A percentile compares a stretch with the other conserved stretches of the same genome.
Conservation (phyloP, 2,329 filamentous ascomycete species). For the Coleophoma cylindrospora region DNA sequence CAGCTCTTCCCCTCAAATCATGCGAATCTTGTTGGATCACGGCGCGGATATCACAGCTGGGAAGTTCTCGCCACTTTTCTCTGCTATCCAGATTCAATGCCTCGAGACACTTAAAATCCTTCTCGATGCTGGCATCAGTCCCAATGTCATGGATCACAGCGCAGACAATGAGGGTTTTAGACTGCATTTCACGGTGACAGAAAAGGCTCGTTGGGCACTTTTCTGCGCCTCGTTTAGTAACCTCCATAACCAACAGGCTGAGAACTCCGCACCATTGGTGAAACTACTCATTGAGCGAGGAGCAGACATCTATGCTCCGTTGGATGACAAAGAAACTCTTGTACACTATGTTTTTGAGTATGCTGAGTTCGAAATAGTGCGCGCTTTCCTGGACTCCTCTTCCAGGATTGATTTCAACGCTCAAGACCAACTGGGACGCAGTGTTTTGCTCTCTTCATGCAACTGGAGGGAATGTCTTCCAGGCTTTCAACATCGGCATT, state of each 20-base stretch:
- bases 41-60: slow-evolving; percentile 8
- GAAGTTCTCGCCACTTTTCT: slow-evolving; percentile 9
- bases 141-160: neutral
- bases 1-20: slow-evolving; percentile 9
- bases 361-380: slow-evolving; percentile 6
- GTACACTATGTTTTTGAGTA: slow-evolving; percentile 13
- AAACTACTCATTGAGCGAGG: slow-evolving; percentile 12
- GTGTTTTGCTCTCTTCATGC: slow-evolving; percentile 16
- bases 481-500: slow-evolving; percentile 6
- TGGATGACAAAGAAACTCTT: slow-evolving; percentile 5
- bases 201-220: slow-evolving; percentile 3
- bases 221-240: slow-evolving; percentile 8
- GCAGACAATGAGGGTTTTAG: neutral
- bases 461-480: slow-evolving; percentile 8
- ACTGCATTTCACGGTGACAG: slow-evolving; percentile 1
- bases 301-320: slow-evolving; percentile 8
- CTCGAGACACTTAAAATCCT: slow-evolving; percentile 6
- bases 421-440: slow-evolving; percentile 13
- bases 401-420: slow-evolving; percentile 15
- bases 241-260: slow-evolving; percentile 2
- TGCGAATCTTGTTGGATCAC: slow-evolving; percentile 6
- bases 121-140: slow-evolving; percentile 8
- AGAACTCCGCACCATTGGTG: slow-evolving; percentile 4
- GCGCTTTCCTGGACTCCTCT: slow-evolving; percentile 8
- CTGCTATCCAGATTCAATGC: slow-evolving; percentile 6